phyloP scores from a whole-genome alignment of 129 eudicot species.

The Glebionis coronaria region DNA sequence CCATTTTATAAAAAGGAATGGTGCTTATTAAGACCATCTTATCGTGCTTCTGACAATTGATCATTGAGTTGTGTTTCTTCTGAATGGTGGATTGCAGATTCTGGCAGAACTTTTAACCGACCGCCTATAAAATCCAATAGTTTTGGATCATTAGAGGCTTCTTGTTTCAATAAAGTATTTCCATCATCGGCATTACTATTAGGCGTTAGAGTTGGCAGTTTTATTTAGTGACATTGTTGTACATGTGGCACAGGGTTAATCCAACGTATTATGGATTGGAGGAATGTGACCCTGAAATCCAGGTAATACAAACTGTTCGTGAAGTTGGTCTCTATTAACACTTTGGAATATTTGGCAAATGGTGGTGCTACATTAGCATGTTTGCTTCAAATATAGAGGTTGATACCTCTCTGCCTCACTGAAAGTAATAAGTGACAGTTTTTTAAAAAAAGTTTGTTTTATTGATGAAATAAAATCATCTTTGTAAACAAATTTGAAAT shows the following conservation, averaged over 20 bases:
- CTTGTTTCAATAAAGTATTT: neutral
- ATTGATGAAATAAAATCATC: neutral
- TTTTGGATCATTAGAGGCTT: slow-evolving; percentile 17
- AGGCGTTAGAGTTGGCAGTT: slow-evolving; percentile 7
- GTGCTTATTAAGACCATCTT: too few species aligned
- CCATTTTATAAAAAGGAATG: too few species aligned
- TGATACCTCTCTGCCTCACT: too few species aligned
- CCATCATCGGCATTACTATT: neutral
- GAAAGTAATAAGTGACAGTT: too few species aligned
- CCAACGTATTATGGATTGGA: slow-evolving; percentile 97
- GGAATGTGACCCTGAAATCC: slow-evolving; percentile 73
- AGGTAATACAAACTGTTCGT: slow-evolving; percentile 38
- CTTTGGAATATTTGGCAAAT: slow-evolving; percentile 97
- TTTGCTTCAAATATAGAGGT: slow-evolving; percentile 84
- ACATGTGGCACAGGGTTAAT: slow-evolving; percentile 63
- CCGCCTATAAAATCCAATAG: slow-evolving; percentile 29
- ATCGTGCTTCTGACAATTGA: slow-evolving; percentile 14
- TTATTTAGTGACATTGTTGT: slow-evolving; percentile 13
- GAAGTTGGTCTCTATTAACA: slow-evolving; percentile 43
- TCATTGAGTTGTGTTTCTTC: slow-evolving; percentile 15
- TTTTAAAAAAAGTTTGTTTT: neutral
- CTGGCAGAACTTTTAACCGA: slow-evolving; percentile 10
- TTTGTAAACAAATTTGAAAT: neutral
- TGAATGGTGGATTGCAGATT: slow-evolving; percentile 4
- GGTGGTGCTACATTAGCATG: slow-evolving; percentile 95